Base-by-base conservation (phyloP, 2,329 filamentous ascomycete genomes). In the Rhexocercosporidium sp. region DNA sequence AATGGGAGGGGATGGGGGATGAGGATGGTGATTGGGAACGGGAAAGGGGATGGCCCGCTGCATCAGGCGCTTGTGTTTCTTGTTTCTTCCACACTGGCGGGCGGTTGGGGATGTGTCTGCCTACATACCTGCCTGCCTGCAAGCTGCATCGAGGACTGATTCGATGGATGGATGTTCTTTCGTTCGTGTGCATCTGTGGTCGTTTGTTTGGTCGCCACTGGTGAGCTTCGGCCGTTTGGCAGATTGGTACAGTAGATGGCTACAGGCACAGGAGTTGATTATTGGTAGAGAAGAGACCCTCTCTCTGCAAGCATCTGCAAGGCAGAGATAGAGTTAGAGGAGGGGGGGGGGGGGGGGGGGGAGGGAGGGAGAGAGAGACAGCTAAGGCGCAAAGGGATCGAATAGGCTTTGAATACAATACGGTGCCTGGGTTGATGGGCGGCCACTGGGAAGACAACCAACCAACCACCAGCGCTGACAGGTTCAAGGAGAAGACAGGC, bases 21-120 rank as follows among this genome's bases (percentile, higher is more conserved):
- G n/a, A n/a, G n/a, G n/a, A n/a, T n/a, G n/a, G n/a, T n/a, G n/a
- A n/a, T n/a, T 12, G 4, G 25, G 57, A 34, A 39, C 41, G 54
- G 12, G 27, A 61, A 22, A 39, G 54, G 59, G 16, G 20, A 20
- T 47, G 63, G 37, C 6, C 8, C 8, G n/a, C n/a, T 22, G 49
- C 12, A 56, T 56, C 22, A 49, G 31, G 49, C 59, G 59, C 59
- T 62, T 49, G 53, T 62, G 41, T 62, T 60, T 44, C 37, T 31
- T 20, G 57, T 62, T 60, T 44, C 37, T 31, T 20, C 39, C n/a
- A 18, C 39, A 46, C 37, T 60, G 57, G 44, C 16, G 8, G 20
- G 57, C 27, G 46, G 39, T 41, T 46, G 39, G 39, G 37, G 39
- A 60, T n/a, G 57, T 46, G 22, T 25, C 57, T 46, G 56, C 25